Evolutionary conservation across 352 stramenopile species (phyloP), one percentile per base, ranked within the genome.

Genomic region (Phytopythium aichiense): DNA sequence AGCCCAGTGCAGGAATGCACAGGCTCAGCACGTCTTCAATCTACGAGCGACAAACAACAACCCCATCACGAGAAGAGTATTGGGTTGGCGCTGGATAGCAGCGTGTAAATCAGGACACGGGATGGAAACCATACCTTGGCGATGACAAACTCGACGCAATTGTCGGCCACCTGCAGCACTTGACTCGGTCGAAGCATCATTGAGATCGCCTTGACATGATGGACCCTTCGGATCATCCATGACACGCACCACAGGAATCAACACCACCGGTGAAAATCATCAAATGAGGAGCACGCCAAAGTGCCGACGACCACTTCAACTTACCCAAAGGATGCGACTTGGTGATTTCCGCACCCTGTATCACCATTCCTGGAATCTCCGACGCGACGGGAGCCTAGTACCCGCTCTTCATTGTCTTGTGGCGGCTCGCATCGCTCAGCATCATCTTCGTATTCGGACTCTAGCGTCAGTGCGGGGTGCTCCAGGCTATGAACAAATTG

Each of bases 1-100:
- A 72, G 0, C 73, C 84, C 7, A 96, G 64, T 8, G 89, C 87
- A 40, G 88, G 69, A 9, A 93, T 67, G 49, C 88, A 95, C 31
- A 88, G 53, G 43, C 76, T 65, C 8, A 97, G 60, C 23, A 92
- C 74, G 4, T 95, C 79, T 62, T 79, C 66, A 20, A 95, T 74
- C 73, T 92, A 49, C 23, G 12, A 1, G 35, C 35, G 35, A 22
- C 46, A n/a, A n/a, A 11, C 7, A 20, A 16, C 5, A 11, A 49
- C 3, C 40, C 40, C 5, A n/a, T 25, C 42, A 22, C 18, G 42
- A 49, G 42, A 3, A 13, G 7, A 12, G 8, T 6, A 49, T 49
- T 23, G 7, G 16, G n/a, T 49, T 12, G 11, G 18, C 2, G 15
- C 16, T 46, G 16, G 18, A 8, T 22, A 46, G 7, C 2, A 49